Evolutionary conservation across 2,329 filamentous ascomycete species (phyloP).

Genomic region (Trichoderma koningiopsis): DNA sequence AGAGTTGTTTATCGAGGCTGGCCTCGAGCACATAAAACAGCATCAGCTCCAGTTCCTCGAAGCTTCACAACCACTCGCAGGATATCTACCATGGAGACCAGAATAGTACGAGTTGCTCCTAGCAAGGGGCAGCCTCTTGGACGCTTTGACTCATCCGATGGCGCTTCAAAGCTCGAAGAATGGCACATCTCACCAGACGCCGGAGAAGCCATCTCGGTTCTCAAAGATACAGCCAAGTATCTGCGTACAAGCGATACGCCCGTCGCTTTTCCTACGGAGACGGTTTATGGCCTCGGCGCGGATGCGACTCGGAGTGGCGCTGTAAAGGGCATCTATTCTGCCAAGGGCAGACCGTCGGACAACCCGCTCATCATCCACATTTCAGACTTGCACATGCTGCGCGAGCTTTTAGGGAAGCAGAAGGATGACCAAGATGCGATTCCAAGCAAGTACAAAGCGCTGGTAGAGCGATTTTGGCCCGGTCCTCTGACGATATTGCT

Average conservation of each 20-base stretch:
- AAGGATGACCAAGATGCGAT: slow-evolving; percentile 49
- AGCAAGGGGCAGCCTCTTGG: slow-evolving; percentile 38
- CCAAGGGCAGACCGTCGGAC: slow-evolving; percentile 87
- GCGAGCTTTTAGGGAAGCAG: slow-evolving; percentile 54
- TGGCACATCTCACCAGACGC: slow-evolving; percentile 46
- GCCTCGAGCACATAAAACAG: slow-evolving; percentile 36
- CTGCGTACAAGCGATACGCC: slow-evolving; percentile 69
- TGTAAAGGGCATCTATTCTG: slow-evolving; percentile 88
- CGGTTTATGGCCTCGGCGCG: slow-evolving; percentile 94
- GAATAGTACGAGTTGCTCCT: slow-evolving; percentile 41
- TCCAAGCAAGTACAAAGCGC: slow-evolving; percentile 72
- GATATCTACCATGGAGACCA: slow-evolving; percentile 42
- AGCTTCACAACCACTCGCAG: background rate
- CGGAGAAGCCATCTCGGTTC: slow-evolving; percentile 40
- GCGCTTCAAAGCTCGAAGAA: slow-evolving; percentile 40
- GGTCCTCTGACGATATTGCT: slow-evolving; percentile 90
- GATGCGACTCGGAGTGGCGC: slow-evolving; percentile 85
- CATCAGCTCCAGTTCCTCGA: slow-evolving; percentile 27
- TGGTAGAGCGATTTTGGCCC: slow-evolving; percentile 89
- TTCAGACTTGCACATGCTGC: slow-evolving; percentile 76
- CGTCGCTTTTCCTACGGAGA: slow-evolving; percentile 96
- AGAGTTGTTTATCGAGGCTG: background rate
- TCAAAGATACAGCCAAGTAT: slow-evolving; percentile 67
- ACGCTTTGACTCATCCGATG: slow-evolving; percentile 36
- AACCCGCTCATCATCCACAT: slow-evolving; percentile 96